Evolutionary conservation across 768 basidiomycete species (phyloP).

Genomic region (Coprinellus aureogranulatus): DNA sequence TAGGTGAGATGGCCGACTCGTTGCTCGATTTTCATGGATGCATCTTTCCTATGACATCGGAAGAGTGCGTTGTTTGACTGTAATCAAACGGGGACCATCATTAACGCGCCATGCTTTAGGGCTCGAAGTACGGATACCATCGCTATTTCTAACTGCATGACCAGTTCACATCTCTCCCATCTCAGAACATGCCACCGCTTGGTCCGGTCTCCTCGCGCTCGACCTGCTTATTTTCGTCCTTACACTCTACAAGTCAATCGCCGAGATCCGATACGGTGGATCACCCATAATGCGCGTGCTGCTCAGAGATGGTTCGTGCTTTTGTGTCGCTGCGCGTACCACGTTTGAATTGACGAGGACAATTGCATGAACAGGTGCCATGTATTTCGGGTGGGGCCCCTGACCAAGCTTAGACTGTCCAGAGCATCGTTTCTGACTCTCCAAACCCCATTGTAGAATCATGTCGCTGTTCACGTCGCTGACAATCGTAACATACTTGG

Average conservation of each 20-base stretch:
- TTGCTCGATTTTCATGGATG: too few relatives aligned
- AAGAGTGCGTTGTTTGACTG: too few relatives aligned
- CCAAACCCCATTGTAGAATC: too few relatives aligned
- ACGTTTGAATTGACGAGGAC: not conserved
- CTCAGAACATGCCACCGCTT: slow-evolving; percentile 36
- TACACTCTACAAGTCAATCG: slow-evolving; percentile 37
- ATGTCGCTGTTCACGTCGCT: slow-evolving; percentile 16
- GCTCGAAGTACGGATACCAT: too few relatives aligned
- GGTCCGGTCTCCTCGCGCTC: slow-evolving; percentile 39
- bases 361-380: slow-evolving; percentile 32
- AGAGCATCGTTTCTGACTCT: too few relatives aligned
- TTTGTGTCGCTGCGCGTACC: not conserved
- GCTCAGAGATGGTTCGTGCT: slow-evolving; percentile 40
- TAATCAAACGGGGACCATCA: too few relatives aligned
- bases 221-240: slow-evolving; percentile 41
- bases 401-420: too few relatives aligned
- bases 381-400: slow-evolving; percentile 40
- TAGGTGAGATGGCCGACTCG: too few relatives aligned
- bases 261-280: slow-evolving; percentile 15
- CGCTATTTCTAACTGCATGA: too few relatives aligned
- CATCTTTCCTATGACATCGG: too few relatives aligned
- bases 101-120: too few relatives aligned
- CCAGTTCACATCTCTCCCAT: too few relatives aligned
- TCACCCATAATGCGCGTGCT: slow-evolving; percentile 28
- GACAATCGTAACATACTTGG: slow-evolving; percentile 15